Evolutionary conservation across 371 early-diverging fungal species (phyloP).

Genomic region (Syncephalis fuscata): DNA sequence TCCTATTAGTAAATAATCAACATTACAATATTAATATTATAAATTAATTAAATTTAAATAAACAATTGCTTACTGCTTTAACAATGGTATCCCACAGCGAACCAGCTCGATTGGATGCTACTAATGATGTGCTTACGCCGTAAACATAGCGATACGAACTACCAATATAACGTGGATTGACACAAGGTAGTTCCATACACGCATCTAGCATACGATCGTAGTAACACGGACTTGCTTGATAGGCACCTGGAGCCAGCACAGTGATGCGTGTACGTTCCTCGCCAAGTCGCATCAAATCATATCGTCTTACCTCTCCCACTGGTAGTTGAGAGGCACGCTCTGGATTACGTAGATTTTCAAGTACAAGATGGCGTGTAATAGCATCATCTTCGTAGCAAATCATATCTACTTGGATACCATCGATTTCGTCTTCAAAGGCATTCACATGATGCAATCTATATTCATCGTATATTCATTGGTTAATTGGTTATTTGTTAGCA

Average conservation of each 20-base stretch:
- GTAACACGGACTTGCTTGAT: background rate
- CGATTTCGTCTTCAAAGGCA: constrained; percentile 49
- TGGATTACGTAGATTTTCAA: constrained; percentile 25
- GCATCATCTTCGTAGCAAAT: constrained; percentile 38
- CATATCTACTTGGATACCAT: constrained; percentile 43
- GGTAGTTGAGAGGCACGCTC: constrained; percentile 20
- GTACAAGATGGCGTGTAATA: constrained; percentile 33
- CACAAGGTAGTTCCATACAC: constrained; percentile 2
- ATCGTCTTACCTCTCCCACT: constrained; percentile 37
- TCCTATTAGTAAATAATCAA: constrained; percentile 1
- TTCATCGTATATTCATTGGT: background rate
- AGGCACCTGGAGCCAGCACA: background rate
- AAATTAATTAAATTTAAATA: background rate
- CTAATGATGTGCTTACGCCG: constrained; percentile 36
- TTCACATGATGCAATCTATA: constrained; percentile 52
- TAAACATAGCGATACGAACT: constrained; percentile 42
- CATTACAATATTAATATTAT: background rate
- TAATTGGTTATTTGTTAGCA: background rate
- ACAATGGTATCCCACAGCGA: constrained; percentile 48
- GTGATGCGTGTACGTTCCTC: constrained; percentile 26
- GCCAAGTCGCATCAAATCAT: constrained; percentile 27
- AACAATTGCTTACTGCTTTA: constrained; percentile 27
- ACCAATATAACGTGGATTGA: constrained; percentile 38
- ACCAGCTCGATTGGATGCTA: constrained; percentile 15
- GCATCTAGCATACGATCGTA: background rate